Evolutionary conservation across 768 basidiomycete species (phyloP).

Genomic region (Chalciporus pseudorubinellus): DNA sequence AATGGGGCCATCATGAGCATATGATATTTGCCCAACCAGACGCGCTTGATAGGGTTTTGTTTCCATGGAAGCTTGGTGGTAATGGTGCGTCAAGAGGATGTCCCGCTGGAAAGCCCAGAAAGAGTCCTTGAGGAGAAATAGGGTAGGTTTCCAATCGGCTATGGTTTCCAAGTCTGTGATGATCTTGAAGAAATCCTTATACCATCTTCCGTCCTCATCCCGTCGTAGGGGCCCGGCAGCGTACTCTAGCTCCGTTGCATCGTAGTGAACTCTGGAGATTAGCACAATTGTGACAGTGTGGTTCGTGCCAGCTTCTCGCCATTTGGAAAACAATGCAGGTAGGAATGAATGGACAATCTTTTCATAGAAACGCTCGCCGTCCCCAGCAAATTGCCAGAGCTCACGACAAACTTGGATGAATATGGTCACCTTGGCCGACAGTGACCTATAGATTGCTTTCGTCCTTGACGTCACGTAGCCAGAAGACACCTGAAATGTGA

Average conservation of each 20-base stretch:
- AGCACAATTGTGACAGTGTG: slow-evolving; percentile 94
- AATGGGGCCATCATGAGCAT: slow-evolving; percentile 93
- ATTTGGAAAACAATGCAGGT: slow-evolving; percentile 81
- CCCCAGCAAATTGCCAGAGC: slow-evolving; percentile 95
- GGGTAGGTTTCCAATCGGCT: slow-evolving; percentile 82
- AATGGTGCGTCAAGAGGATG: slow-evolving; percentile 86
- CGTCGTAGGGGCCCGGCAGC: slow-evolving; percentile 78
- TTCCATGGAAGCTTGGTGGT: slow-evolving; percentile 65
- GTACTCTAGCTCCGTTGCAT: slow-evolving; percentile 72
- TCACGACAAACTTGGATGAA: slow-evolving; percentile 97
- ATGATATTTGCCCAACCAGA: slow-evolving; percentile 74
- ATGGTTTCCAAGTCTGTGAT: slow-evolving; percentile 90
- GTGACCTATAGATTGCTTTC: slow-evolving; percentile 83
- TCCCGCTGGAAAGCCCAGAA: slow-evolving; percentile 91
- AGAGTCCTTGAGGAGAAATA: slow-evolving; percentile 83
- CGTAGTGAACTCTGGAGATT: slow-evolving; percentile 90
- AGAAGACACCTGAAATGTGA: slow-evolving; percentile 60
- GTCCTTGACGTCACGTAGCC: slow-evolving; percentile 80
- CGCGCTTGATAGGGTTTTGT: slow-evolving; percentile 50
- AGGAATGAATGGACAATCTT: slow-evolving; percentile 98
- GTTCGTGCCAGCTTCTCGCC: slow-evolving; percentile 82
- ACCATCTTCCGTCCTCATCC: slow-evolving; percentile 76
- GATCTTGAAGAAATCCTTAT: slow-evolving; percentile 96
- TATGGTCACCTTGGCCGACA: slow-evolving; percentile 88
- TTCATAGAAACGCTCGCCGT: slow-evolving; percentile 93